These are phyloP conservation scores for Talaromyces albobiverticillius DNA, from an alignment of 2,329 filamentous ascomycete genomes.

Conservation along the genomic window DNA sequence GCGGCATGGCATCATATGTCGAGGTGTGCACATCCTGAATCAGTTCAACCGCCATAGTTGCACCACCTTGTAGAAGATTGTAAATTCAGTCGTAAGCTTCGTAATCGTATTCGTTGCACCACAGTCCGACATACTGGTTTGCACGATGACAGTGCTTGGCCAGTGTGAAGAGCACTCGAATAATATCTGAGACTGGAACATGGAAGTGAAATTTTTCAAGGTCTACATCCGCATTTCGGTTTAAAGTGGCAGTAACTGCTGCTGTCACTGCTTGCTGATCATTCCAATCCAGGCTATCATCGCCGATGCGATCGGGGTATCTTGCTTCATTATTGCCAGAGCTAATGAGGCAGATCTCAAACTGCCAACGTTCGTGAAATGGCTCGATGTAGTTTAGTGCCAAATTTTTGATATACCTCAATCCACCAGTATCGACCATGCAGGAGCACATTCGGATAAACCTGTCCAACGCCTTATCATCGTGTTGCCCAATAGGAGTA, in stretches of 20 bases:
- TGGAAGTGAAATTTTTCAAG: neutral
- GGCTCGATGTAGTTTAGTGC: neutral
- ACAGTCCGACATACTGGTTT: conserved; percentile 1
- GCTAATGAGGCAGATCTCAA: neutral
- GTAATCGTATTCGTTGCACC: no score
- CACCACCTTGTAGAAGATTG: no score
- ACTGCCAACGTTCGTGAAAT: neutral
- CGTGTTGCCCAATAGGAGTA: neutral
- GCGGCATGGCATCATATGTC: no score
- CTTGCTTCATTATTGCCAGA: neutral
- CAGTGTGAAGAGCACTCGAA: neutral
- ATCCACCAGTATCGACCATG: neutral
- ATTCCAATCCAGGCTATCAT: neutral
- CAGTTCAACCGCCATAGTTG: no score
- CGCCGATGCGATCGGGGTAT: neutral
- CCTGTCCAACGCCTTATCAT: neutral
- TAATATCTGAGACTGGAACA: neutral
- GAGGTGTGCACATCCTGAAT: no score
- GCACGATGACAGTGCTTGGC: conserved; percentile 1
- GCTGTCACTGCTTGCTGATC: neutral
- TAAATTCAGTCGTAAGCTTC: no score
- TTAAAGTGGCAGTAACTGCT: neutral
- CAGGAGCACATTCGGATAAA: neutral
- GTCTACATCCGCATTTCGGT: neutral
- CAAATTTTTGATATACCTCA: neutral